phyloP scores from a whole-genome alignment of 2,329 filamentous ascomycete genomes.

The Ophidiomyces ophidiicola region DNA sequence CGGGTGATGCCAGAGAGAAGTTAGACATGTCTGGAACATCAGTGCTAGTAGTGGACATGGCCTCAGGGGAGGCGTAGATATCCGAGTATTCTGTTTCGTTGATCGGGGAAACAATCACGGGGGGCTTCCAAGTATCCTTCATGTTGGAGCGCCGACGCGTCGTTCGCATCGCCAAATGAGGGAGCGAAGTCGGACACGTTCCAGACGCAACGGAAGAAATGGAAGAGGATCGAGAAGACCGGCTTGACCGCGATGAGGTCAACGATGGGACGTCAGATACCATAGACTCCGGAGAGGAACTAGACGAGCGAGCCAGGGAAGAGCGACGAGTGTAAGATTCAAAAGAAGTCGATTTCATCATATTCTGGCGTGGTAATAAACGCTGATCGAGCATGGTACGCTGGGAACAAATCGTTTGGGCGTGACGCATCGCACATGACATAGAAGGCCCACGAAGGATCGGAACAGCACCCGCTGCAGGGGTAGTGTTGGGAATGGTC shows the following conservation, averaged over 20 bases:
- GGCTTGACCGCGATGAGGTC: conserved; percentile 38
- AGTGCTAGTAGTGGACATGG: conserved; percentile 19
- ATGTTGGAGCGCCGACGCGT: conserved; percentile 29
- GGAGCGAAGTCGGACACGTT: conserved; percentile 20
- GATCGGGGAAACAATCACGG: conserved; percentile 29
- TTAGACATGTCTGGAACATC: conserved; percentile 26
- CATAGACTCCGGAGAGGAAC: conserved; percentile 51
- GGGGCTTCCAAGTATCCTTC: conserved; percentile 18
- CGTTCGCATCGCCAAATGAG: conserved; percentile 31
- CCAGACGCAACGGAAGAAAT: conserved; percentile 34
- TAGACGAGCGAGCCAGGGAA: conserved; percentile 40
- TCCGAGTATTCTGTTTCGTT: conserved; percentile 26
- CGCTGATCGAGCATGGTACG: conserved; percentile 45
- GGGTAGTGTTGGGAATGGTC: conserved; percentile 42
- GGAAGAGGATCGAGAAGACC: conserved; percentile 41
- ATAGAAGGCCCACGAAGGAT: conserved; percentile 45
- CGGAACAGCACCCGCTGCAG: conserved; percentile 47
- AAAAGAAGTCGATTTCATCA: conserved; percentile 28
- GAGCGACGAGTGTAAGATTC: conserved; percentile 40
- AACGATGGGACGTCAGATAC: conserved; percentile 47
- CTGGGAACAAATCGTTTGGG: conserved; percentile 42
- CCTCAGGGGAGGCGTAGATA: conserved; percentile 27
- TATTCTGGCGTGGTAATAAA: conserved; percentile 24
- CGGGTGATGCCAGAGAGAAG: conserved; percentile 25
- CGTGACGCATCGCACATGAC: conserved; percentile 46